Percentiles rank a stretch among this genome's conserved stretches.
These are phyloP conservation scores for Primulina eburnea DNA, from an alignment of 257 asterid species.

Conservation along the genomic window DNA sequence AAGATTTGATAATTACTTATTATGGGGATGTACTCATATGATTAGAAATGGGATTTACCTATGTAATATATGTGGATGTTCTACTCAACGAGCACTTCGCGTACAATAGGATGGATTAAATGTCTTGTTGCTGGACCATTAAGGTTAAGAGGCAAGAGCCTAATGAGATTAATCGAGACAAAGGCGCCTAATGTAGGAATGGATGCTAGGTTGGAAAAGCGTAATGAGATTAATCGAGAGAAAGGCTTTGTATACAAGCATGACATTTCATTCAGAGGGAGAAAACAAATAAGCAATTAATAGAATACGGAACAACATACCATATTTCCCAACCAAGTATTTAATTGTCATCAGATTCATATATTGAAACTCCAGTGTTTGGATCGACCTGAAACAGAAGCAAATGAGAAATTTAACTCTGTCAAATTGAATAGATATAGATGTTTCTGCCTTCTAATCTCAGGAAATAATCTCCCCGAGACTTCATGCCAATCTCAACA, in stretches of 20 bases:
- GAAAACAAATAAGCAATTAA: neutral
- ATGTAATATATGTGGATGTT: conserved; percentile 87
- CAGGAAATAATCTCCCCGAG: neutral
- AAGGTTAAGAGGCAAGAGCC: conserved; percentile 1
- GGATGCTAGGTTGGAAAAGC: neutral
- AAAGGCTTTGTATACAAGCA: neutral
- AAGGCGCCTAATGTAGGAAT: neutral
- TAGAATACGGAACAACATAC: conserved; percentile 35
- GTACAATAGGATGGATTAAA: conserved; percentile 35
- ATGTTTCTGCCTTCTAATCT: neutral
- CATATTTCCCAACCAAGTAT: conserved; percentile 79
- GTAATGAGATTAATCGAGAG: too few species aligned
- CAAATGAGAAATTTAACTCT: conserved; percentile 18
- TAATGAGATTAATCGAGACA: neutral
- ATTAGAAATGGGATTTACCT: conserved; percentile 42
- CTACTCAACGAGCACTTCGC: conserved; percentile 87
- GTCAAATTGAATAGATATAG: neutral
- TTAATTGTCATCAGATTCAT: conserved; percentile 87
- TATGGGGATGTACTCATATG: neutral
- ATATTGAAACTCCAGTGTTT: conserved; percentile 88
- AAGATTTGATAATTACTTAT: neutral
- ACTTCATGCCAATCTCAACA: neutral
- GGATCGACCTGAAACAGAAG: conserved; percentile 80
- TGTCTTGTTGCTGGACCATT: neutral
- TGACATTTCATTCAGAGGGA: neutral